Evolutionary conservation across 352 stramenopile species (phyloP), one percentile per base, ranked within the genome.

Genomic region (Halophytophthora polymorphica): DNA sequence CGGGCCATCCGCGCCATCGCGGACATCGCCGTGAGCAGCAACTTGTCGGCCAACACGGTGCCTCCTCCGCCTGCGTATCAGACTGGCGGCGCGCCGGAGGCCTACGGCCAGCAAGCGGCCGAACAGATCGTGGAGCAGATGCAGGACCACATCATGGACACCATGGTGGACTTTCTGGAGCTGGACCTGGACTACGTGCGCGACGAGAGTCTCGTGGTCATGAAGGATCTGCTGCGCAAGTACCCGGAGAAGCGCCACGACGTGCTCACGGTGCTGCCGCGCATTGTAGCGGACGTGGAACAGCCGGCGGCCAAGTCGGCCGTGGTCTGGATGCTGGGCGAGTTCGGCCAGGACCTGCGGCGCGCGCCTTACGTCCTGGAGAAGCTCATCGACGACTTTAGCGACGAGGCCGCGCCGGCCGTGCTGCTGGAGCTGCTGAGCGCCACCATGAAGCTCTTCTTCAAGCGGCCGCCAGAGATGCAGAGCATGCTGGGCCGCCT

Each of bases 371-470:
- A 99, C 75, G 82, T 98, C 36, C 71, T 99, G 15, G 97, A 99
- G 74, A 96, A 95, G 48, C 71, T 98, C 12, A 94, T 98, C 21
- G 92, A 98, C 55, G 75, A 83, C 2, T 99, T 98, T 53, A 91
- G 87, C 37, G 83, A 96, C 23, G 90, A 98, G 57, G 82, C 77
- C 15, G 82, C 91, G 40, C 68, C 83, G 2, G 68, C 73, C 0
- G 91, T 99, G 14, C 96, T 98, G 55, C 74, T 98, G 42, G 85
- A 98, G 55, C 68, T 99, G 40, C 77, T 99, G 18, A 97, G 82
- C 19, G 90, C 92, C n/a, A 90, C 93, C 4, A 88, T 98, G 64
- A 99, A 98, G 69, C 77, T 99, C 6, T 99, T 99, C 69, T 99
- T 99, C 71, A 90, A 97, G 68, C 85, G 96, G n/a, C 91, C 96